Conservation (phyloP, 306 rosid genomes). For the Lathyrus aphaca region DNA sequence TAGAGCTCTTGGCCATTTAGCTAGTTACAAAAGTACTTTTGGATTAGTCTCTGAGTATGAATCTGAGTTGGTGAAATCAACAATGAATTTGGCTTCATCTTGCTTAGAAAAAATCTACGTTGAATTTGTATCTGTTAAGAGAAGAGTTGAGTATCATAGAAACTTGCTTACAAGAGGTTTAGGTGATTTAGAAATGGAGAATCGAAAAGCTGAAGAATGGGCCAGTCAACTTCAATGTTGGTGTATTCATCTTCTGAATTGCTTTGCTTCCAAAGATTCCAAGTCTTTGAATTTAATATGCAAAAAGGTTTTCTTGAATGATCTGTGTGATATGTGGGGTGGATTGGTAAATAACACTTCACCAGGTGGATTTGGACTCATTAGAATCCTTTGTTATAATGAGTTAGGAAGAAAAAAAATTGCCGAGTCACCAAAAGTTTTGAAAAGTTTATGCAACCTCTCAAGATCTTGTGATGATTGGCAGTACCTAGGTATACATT, state of each 20-base stretch:
- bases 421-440: conserved; percentile 48
- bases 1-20: conserved; percentile 79
- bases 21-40: conserved; percentile 66
- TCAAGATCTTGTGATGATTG: conserved; percentile 88
- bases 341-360: conserved; percentile 69
- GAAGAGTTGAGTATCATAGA: conserved; percentile 58
- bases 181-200: conserved; percentile 73
- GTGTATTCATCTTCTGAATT: conserved; percentile 69
- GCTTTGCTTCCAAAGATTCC: conserved; percentile 69
- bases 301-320: conserved; percentile 51
- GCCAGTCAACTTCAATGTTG: conserved; percentile 79
- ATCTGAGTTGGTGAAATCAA: conserved; percentile 52
- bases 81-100: conserved; percentile 61
- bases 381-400: conserved; percentile 67
- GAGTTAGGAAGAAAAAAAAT: conserved; percentile 61
- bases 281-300: conserved; percentile 61
- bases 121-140: conserved; percentile 46
- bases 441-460: conserved; percentile 56
- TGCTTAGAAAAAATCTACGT: conserved; percentile 57
- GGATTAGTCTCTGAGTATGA: conserved; percentile 50
- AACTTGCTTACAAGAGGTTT: conserved; percentile 75
- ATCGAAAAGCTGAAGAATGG: conserved; percentile 83
- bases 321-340: conserved; percentile 77
- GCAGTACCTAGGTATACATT: conserved; percentile 82
- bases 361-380: conserved; percentile 70